Percentiles rank a stretch among this genome's conserved stretches.
phyloP scores from a whole-genome alignment of 352 stramenopile species.

The Globisporangium sylvaticum region DNA sequence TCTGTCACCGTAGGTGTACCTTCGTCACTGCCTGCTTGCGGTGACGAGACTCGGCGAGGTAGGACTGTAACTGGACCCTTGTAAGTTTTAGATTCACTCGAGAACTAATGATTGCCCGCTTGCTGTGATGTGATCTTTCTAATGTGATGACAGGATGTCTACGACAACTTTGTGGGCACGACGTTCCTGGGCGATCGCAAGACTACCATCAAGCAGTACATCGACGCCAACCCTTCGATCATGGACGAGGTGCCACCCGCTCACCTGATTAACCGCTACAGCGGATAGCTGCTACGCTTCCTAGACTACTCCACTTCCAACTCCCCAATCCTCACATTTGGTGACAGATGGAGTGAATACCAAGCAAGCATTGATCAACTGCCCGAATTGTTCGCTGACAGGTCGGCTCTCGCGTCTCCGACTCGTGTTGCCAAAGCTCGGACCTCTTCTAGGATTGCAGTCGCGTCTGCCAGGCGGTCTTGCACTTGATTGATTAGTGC shows the following conservation, averaged over 20 bases:
- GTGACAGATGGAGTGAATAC: background rate
- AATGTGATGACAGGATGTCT: conserved; percentile 35
- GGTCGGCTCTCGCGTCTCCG: background rate
- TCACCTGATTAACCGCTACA: conserved; percentile 78
- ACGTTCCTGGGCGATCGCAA: conserved; percentile 88
- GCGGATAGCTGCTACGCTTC: conserved; percentile 27
- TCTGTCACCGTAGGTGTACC: too few relatives aligned
- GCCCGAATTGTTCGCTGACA: background rate
- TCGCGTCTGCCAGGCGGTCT: background rate
- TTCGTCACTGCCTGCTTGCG: conserved; percentile 91
- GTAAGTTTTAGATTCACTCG: too few relatives aligned
- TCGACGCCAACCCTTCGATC: conserved; percentile 72
- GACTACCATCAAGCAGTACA: conserved; percentile 85
- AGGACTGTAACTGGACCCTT: too few relatives aligned
- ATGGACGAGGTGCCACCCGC: conserved; percentile 79
- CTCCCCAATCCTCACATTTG: background rate
- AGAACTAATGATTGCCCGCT: background rate
- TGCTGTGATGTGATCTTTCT: background rate
- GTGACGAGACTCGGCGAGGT: conserved; percentile 75
- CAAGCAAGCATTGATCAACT: background rate
- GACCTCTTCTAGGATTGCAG: background rate
- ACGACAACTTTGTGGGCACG: conserved; percentile 85
- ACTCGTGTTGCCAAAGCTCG: background rate
- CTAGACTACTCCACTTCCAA: background rate
- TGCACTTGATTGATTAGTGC: background rate